Evolutionary conservation across 2,329 filamentous ascomycete genomes (phyloP).

Genomic region (Exophiala lecanii-corni): DNA sequence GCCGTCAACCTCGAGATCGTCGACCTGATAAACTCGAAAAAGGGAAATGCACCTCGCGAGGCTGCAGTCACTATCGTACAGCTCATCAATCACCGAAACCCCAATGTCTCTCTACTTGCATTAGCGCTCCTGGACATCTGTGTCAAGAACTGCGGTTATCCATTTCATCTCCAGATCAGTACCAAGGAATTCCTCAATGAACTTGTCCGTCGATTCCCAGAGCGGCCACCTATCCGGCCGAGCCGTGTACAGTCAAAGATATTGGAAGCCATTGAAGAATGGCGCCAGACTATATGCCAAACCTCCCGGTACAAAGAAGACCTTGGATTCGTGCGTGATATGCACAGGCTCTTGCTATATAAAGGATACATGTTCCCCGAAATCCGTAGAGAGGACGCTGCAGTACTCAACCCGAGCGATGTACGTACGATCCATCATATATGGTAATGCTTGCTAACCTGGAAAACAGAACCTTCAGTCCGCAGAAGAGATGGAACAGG

Average conservation of each 20-base stretch:
- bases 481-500: constrained; percentile 97
- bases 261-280: constrained; percentile 95
- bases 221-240: constrained; percentile 79
- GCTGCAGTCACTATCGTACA: constrained; percentile 88
- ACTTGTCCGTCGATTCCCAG: constrained; percentile 90
- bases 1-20: constrained; percentile 93
- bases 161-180: constrained; percentile 96
- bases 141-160: constrained; percentile 99
- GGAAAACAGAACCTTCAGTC: constrained; percentile 81
- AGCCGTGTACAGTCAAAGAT: constrained; percentile 88
- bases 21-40: constrained; percentile 95
- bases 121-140: constrained; percentile 85
- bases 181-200: constrained; percentile 99
- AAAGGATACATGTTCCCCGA: constrained; percentile 97
- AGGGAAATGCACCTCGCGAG: constrained; percentile 91
- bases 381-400: constrained; percentile 86
- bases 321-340: constrained; percentile 90
- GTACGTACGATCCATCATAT: constrained; percentile 51
- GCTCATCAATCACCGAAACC: constrained; percentile 94
- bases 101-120: constrained; percentile 87
- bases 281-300: constrained; percentile 96
- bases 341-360: constrained; percentile 92
- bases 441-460: constrained; percentile 27
- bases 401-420: constrained; percentile 93
- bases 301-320: constrained; percentile 98